Evolutionary conservation across 441 rosid genomes (phyloP), one percentile per base, ranked within the genome.

Genomic region (California macrophylla): DNA sequence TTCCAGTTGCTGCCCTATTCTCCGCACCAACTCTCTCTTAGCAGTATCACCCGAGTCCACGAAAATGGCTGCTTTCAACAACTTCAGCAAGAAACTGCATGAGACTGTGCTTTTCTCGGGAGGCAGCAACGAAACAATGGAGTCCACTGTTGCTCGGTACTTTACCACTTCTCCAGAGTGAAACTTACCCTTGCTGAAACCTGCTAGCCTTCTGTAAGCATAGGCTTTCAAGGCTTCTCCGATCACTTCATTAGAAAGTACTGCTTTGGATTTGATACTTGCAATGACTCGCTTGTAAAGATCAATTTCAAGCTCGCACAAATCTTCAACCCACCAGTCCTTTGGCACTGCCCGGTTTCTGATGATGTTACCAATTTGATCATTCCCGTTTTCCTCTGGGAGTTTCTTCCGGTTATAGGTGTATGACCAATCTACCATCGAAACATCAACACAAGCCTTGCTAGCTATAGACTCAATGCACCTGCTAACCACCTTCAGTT

Each of bases 271-370:
- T 71, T 83, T 94, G 47, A 90, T 85, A 69, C 80, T 72, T 52
- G 72, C 42, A 71, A 94, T 85, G 12, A 92, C 86, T 71, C 81
- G 77, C 80, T 92, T 85, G 73, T 86, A 94, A 70, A 84, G 82
- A 77, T 86, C 89, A 47, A 92, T 81, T 64, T 92, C 96, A 4
- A 94, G 84, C 75, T 90, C 99, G 56, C 91, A 89, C 15, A 89
- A 68, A 83, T 92, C 99, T 84, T 94, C 99, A 1, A 90, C 93
- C 99, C 99, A 94, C 99, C 98, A 94, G 79, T 94, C 99, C 71
- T 78, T 84, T 0, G 99, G 98, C 72, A 93, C 85, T 66, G 78
- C 1, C 1, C 62, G 62, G 62, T 9, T 56, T 23, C 28, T 56
- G 62, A 56, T 2, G 9, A 56, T 0, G 1, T 21, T 56, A 0